Percentiles rank a stretch among this genome's conserved stretches.
These are phyloP conservation scores for Ephemerocybe angulata DNA, from an alignment of 768 basidiomycete species.

Conservation along the genomic window DNA sequence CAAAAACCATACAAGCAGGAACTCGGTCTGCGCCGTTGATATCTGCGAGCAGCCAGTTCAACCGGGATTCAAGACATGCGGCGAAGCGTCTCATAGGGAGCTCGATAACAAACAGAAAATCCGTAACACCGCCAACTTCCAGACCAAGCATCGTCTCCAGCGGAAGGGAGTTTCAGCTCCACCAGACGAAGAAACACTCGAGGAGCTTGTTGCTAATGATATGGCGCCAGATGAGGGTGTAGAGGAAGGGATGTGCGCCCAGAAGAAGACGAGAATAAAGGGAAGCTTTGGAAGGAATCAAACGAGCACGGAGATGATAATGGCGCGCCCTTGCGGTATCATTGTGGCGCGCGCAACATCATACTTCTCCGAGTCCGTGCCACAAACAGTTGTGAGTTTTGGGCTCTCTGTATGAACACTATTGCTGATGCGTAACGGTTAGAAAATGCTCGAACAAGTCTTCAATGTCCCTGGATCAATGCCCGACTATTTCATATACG, in stretches of 20 bases:
- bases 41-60: constrained; percentile 13
- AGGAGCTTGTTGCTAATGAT: neutral
- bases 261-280: constrained; percentile 16
- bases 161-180: neutral
- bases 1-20: constrained; percentile 11
- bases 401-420: neutral
- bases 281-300: constrained; percentile 25
- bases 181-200: neutral
- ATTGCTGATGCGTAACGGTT: neutral
- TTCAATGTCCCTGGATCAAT: constrained; percentile 17
- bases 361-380: constrained; percentile 24
- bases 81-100: constrained; percentile 14
- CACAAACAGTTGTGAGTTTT: constrained; percentile 18
- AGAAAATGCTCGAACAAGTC: constrained; percentile 19
- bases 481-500: constrained; percentile 22
- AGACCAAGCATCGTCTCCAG: constrained; percentile 18
- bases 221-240: constrained; percentile 6
- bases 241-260: constrained; percentile 1
- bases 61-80: constrained; percentile 19
- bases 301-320: constrained; percentile 28
- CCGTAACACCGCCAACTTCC: constrained; percentile 20
- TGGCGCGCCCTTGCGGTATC: constrained; percentile 25
- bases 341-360: constrained; percentile 24
- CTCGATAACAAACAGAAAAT: constrained; percentile 16
- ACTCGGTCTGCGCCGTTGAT: constrained; percentile 18